phyloP scores from a whole-genome alignment of 176 grass and related monocot genomes.

The Otatea glauca region DNA sequence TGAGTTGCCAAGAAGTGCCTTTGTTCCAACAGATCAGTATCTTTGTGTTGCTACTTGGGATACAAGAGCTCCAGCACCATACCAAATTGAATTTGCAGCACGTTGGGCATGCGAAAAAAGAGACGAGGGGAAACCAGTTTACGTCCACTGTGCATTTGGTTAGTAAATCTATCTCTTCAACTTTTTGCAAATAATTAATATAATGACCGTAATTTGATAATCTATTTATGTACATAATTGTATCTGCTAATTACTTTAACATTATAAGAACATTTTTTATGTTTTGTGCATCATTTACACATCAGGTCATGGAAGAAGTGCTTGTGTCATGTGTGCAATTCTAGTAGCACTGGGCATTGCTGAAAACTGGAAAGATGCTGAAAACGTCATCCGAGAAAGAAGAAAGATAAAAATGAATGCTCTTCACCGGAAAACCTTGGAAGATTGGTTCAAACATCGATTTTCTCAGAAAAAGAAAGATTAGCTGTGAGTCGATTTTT shows the following conservation, averaged over 20 bases:
- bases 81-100: slow-evolving; percentile 77
- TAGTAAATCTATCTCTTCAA: slow-evolving; percentile 20
- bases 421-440: slow-evolving; percentile 76
- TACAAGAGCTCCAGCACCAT: slow-evolving; percentile 61
- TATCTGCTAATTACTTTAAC: not conserved
- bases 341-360: slow-evolving; percentile 67
- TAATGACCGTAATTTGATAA: not conserved
- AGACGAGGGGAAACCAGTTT: slow-evolving; percentile 66
- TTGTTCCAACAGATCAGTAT: slow-evolving; percentile 68
- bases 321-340: slow-evolving; percentile 78
- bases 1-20: slow-evolving; percentile 66
- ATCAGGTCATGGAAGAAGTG: slow-evolving; percentile 91
- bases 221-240: not conserved
- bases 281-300: not conserved
- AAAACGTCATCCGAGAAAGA: slow-evolving; percentile 74
- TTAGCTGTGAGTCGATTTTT: slow-evolving; percentile 25
- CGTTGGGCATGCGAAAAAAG: slow-evolving; percentile 77
- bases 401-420: slow-evolving; percentile 83
- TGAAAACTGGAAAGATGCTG: slow-evolving; percentile 74
- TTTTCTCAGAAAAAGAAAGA: slow-evolving; percentile 54
- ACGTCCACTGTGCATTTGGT: slow-evolving; percentile 94
- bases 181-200: not conserved
- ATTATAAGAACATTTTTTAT: slow-evolving; percentile 9
- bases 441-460: slow-evolving; percentile 70
- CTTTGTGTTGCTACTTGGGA: slow-evolving; percentile 82